These are phyloP conservation scores for Scytalidium lignicola DNA, from an alignment of 2,329 filamentous ascomycete species.

Conservation along the genomic window DNA sequence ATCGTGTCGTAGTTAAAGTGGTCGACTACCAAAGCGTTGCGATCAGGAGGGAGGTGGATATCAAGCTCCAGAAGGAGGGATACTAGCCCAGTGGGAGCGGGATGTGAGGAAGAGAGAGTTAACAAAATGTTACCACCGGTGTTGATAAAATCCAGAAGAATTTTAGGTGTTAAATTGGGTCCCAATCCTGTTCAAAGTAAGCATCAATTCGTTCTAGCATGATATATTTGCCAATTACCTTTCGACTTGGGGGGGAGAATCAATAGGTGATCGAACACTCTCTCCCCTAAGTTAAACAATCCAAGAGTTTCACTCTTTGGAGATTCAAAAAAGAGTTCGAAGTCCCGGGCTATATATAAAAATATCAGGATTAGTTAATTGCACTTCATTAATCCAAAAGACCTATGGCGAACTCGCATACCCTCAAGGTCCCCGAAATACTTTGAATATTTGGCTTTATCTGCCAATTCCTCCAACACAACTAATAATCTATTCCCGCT, in stretches of 20 bases:
- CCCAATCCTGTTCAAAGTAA: constrained; percentile 61
- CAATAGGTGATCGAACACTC: constrained; percentile 84
- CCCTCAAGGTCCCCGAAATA: constrained; percentile 71
- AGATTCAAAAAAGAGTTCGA: constrained; percentile 72
- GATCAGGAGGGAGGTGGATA: constrained; percentile 79
- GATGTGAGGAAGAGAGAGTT: constrained; percentile 67
- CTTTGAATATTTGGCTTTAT: constrained; percentile 77
- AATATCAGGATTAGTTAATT: constrained; percentile 1
- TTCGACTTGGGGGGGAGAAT: constrained; percentile 88
- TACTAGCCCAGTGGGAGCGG: constrained; percentile 67
- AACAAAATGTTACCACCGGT: constrained; percentile 87
- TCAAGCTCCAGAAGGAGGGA: constrained; percentile 84
- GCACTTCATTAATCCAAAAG: neutral
- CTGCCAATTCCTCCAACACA: constrained; percentile 74
- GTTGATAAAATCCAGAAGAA: constrained; percentile 87
- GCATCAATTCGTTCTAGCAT: constrained; percentile 1
- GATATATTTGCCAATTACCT: constrained; percentile 44
- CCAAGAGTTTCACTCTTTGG: constrained; percentile 73
- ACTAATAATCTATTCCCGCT: constrained; percentile 77
- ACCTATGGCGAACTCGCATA: constrained; percentile 33
- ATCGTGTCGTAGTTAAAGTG: constrained; percentile 88
- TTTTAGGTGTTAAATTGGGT: constrained; percentile 77
- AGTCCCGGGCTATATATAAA: constrained; percentile 65
- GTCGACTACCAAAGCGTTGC: constrained; percentile 81
- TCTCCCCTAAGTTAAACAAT: constrained; percentile 81